Conservation (phyloP, 192 early-diverging fungal genomes). For the Allomyces javanicus region DNA sequence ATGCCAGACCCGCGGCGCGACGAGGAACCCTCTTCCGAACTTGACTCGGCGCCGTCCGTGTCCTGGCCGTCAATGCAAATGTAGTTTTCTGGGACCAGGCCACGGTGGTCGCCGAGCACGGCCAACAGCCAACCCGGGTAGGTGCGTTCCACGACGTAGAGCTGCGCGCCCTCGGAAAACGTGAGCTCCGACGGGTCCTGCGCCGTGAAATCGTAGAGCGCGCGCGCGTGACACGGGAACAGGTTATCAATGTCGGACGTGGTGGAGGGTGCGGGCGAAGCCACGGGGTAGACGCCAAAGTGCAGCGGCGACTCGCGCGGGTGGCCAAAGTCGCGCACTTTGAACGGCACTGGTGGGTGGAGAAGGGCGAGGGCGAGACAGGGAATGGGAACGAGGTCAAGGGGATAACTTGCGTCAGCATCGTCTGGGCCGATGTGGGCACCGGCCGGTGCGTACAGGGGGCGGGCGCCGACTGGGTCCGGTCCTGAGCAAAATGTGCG, state of each 20-base stretch:
- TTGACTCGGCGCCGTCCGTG: too few relatives aligned
- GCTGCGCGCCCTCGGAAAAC: not conserved
- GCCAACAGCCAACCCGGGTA: not conserved
- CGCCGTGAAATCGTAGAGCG: not conserved
- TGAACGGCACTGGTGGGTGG: not conserved
- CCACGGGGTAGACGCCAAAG: not conserved
- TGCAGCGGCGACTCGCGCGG: not conserved
- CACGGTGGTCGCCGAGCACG: not conserved
- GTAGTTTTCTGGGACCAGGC: not conserved
- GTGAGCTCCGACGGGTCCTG: not conserved
- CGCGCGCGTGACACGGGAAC: not conserved
- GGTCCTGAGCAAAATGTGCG: too few relatives aligned
- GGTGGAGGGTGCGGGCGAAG: not conserved
- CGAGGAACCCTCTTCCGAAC: too few relatives aligned
- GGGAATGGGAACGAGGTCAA: too few relatives aligned
- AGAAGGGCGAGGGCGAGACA: too few relatives aligned
- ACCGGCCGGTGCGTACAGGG: too few relatives aligned
- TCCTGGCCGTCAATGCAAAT: not conserved
- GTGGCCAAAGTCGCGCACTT: not conserved
- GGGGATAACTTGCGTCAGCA: too few relatives aligned
- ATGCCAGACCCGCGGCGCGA: too few relatives aligned
- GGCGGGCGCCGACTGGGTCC: too few relatives aligned
- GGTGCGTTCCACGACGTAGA: not conserved
- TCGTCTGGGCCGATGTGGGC: too few relatives aligned
- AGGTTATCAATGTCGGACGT: not conserved